These are phyloP conservation scores for Wickerhamomyces hampshirensis DNA, from an alignment of 805 yeast genomes.

Conservation along the genomic window DNA sequence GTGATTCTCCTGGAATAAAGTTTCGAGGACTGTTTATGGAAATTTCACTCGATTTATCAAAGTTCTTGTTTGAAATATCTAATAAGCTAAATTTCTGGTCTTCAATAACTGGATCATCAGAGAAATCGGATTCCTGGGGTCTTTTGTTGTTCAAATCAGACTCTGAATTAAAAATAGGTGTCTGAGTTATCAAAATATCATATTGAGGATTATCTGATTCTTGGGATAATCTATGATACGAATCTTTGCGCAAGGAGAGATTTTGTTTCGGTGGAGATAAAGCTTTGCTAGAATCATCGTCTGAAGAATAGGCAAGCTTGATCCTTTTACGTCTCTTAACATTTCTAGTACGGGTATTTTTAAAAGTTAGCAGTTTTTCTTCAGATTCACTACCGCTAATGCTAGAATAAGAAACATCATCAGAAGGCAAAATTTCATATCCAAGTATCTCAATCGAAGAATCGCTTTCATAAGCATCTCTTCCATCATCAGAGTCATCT, in stretches of 20 bases:
- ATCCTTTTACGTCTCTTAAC: neutral
- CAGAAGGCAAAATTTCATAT: neutral
- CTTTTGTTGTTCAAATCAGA: neutral
- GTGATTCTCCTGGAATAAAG: no score
- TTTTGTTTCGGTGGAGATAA: no score
- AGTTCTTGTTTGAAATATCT: no score
- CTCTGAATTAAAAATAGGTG: neutral
- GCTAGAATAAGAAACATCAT: neutral
- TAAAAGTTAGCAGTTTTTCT: neutral
- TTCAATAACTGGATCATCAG: no score
- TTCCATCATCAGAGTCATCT: neutral
- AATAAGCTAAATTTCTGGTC: no score
- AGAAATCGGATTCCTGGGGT: no score
- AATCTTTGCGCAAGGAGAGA: no score
- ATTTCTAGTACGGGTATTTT: neutral
- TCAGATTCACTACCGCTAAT: neutral
- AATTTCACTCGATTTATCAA: no score
- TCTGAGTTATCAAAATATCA: neutral
- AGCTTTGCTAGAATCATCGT: neutral
- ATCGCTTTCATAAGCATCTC: neutral
- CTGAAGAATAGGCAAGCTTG: neutral
- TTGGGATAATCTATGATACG: no score
- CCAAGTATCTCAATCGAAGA: neutral
- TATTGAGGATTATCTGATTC: neutral
- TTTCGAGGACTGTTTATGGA: no score